These are phyloP conservation scores for Phylloporus sp. DNA, from an alignment of 768 basidiomycete species.

Conservation along the genomic window DNA sequence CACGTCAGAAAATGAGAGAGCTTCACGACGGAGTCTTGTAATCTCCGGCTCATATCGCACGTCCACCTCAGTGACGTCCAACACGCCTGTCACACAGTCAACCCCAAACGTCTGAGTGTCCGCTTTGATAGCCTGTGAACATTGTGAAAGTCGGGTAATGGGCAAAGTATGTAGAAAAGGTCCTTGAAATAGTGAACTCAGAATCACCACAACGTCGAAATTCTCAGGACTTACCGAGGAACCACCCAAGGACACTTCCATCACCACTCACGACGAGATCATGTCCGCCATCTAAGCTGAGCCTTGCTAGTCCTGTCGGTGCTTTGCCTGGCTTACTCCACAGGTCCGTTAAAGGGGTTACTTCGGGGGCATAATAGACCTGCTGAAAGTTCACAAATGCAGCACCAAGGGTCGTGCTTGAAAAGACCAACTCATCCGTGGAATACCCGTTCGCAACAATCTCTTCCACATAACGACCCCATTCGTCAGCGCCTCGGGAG, in stretches of 20 bases:
- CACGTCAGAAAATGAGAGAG: slow-evolving; percentile 20
- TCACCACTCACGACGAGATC: slow-evolving; percentile 61
- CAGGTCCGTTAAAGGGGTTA: slow-evolving; percentile 42
- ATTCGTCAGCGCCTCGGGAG: slow-evolving; percentile 39
- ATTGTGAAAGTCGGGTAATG: slow-evolving; percentile 47
- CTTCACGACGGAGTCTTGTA: slow-evolving; percentile 53
- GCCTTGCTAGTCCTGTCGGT: slow-evolving; percentile 52
- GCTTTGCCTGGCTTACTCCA: slow-evolving; percentile 74
- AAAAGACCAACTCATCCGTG: slow-evolving; percentile 54
- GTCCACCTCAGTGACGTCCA: slow-evolving; percentile 57
- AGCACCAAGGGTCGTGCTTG: slow-evolving; percentile 38
- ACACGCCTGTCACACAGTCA: slow-evolving; percentile 50
- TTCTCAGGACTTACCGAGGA: slow-evolving; percentile 49
- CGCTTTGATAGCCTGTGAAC: slow-evolving; percentile 43
- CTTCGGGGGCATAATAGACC: slow-evolving; percentile 53
- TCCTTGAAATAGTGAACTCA: slow-evolving; percentile 7
- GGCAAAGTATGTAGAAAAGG: slow-evolving; percentile 50
- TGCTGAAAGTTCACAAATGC: slow-evolving; percentile 72
- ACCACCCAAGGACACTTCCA: slow-evolving; percentile 67
- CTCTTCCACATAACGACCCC: slow-evolving; percentile 45
- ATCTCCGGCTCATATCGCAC: slow-evolving; percentile 62
- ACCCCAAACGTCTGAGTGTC: slow-evolving; percentile 60
- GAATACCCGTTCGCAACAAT: slow-evolving; percentile 53
- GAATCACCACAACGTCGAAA: background rate
- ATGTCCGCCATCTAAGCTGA: slow-evolving; percentile 74